A percentile compares a stretch with the other conserved stretches of the same genome.
phyloP scores from a whole-genome alignment of 345 rosid species.

The Erodium maritimum region DNA sequence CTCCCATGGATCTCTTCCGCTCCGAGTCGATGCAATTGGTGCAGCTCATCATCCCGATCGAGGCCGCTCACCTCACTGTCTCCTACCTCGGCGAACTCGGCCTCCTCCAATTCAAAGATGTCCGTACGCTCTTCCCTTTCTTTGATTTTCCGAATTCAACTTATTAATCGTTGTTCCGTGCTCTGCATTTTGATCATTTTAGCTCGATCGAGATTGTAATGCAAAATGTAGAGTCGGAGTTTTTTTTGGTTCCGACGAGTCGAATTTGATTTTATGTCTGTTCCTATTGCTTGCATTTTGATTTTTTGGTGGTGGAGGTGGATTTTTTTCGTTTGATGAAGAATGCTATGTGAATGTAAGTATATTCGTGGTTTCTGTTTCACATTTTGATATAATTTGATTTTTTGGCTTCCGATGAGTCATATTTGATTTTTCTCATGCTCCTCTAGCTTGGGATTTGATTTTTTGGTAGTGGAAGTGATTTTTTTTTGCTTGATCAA shows the following conservation, averaged over 20 bases:
- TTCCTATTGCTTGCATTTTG: neutral
- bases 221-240: neutral
- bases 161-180: neutral
- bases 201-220: neutral
- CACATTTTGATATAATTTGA: too few relatives aligned
- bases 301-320: too few relatives aligned
- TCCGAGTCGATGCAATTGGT: constrained; percentile 95
- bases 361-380: too few relatives aligned
- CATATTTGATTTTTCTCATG: too few relatives aligned
- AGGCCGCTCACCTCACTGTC: constrained; percentile 81
- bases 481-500: neutral
- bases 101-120: constrained; percentile 92
- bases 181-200: neutral
- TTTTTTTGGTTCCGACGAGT: neutral
- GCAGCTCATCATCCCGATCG: constrained; percentile 83
- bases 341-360: too few relatives aligned
- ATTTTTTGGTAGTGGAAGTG: too few relatives aligned
- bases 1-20: constrained; percentile 89
- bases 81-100: constrained; percentile 90
- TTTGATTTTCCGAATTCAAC: neutral
- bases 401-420: too few relatives aligned
- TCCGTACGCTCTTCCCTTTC: constrained; percentile 23
- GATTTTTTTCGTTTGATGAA: too few relatives aligned
- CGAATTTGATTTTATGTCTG: neutral
- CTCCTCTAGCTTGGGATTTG: neutral